A percentile compares a stretch with the other conserved stretches of the same genome.
Evolutionary conservation across 2,329 filamentous ascomycete species (phyloP).

Genomic region (Phaeosphaeria sp.): DNA sequence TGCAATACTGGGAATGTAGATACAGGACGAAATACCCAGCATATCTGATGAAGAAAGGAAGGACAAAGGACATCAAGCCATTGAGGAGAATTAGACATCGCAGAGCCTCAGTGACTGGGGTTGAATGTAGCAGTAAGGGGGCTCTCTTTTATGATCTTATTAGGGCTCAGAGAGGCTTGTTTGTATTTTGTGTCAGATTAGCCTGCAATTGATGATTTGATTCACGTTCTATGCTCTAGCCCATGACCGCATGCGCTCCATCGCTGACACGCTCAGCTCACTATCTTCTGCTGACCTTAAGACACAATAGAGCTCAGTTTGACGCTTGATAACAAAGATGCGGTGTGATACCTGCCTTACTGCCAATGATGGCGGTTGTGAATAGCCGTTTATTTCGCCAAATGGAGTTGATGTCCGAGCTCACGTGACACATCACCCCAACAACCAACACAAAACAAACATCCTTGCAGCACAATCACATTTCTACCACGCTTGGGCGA

Average conservation of each 20-base stretch:
- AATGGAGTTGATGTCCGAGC: background rate
- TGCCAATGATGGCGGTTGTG: too few species aligned
- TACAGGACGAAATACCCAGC: slow-evolving; percentile 32
- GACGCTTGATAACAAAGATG: too few species aligned
- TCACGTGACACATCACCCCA: slow-evolving; percentile 8
- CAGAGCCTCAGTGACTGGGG: slow-evolving; percentile 21
- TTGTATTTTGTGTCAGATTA: slow-evolving; percentile 48
- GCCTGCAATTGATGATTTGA: slow-evolving; percentile 46
- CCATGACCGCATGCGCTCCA: too few species aligned
- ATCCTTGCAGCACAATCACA: slow-evolving; percentile 7
- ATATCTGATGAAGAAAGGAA: slow-evolving; percentile 20
- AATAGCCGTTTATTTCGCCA: too few species aligned
- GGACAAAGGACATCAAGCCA: slow-evolving; percentile 16
- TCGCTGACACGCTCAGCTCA: too few species aligned
- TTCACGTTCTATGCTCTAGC: too few species aligned
- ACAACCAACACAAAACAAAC: slow-evolving; percentile 18
- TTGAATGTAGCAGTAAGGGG: slow-evolving; percentile 24
- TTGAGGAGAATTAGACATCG: slow-evolving; percentile 26
- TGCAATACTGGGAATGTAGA: slow-evolving; percentile 43
- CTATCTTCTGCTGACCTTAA: too few species aligned
- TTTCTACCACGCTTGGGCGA: slow-evolving; percentile 6
- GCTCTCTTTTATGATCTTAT: slow-evolving; percentile 36
- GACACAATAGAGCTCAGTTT: too few species aligned
- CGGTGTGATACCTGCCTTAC: too few species aligned
- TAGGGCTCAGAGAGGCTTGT: slow-evolving; percentile 37